Percentiles rank a stretch among this genome's conserved stretches.
These are phyloP conservation scores for Chalciporus sp. DNA, from an alignment of 1,284 basidiomycete species.

Conservation along the genomic window DNA sequence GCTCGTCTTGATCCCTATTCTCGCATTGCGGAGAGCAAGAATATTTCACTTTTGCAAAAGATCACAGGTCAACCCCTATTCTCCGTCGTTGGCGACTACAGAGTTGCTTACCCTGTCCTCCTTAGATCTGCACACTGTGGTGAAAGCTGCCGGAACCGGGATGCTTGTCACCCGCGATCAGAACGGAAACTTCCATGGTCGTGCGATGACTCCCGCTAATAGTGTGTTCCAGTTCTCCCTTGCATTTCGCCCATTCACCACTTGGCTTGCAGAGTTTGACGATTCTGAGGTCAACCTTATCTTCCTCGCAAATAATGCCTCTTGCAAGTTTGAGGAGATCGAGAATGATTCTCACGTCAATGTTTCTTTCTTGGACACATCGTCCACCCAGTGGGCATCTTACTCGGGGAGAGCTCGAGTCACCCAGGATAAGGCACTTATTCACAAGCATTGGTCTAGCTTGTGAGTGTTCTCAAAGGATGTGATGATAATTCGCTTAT, in stretches of 20 bases:
- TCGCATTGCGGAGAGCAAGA: constrained; percentile 55
- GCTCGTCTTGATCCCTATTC: constrained; percentile 66
- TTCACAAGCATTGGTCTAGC: constrained; percentile 72
- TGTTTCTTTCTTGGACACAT: constrained; percentile 75
- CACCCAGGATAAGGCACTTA: constrained; percentile 61
- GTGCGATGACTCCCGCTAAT: constrained; percentile 78
- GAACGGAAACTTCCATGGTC: constrained; percentile 78
- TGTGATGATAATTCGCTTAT: background rate
- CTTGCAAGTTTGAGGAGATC: constrained; percentile 79
- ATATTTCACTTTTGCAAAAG: constrained; percentile 62
- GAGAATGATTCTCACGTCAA: constrained; percentile 78
- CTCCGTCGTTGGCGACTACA: background rate
- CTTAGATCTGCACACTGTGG: constrained; percentile 59
- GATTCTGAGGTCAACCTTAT: constrained; percentile 56
- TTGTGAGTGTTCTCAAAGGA: constrained; percentile 42
- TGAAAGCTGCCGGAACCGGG: constrained; percentile 64
- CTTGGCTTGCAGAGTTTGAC: constrained; percentile 40
- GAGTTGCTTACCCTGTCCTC: background rate
- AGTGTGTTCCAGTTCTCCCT: constrained; percentile 45
- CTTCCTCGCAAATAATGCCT: constrained; percentile 80
- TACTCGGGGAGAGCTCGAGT: constrained; percentile 77
- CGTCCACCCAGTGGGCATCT: constrained; percentile 83
- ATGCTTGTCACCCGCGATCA: constrained; percentile 83
- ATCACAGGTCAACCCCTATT: constrained; percentile 47
- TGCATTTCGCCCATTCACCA: background rate